phyloP scores from a whole-genome alignment of 371 early-diverging fungal genomes.

The Mortierella polycephala region DNA sequence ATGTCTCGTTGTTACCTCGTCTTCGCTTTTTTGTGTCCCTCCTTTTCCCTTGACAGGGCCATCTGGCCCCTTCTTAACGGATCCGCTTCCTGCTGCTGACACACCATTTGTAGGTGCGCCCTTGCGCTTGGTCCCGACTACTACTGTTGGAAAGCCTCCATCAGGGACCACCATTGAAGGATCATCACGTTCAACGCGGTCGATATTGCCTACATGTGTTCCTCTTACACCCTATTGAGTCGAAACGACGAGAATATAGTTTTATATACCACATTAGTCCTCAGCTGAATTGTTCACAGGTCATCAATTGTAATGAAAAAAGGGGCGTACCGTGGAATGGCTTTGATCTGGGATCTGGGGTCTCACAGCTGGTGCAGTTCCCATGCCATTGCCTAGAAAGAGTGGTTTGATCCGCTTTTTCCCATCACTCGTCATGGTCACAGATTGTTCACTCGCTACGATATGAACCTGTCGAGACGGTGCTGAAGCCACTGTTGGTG shows the following conservation, averaged over 20 bases:
- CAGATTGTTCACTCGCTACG: slow-evolving; percentile 63
- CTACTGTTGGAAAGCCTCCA: slow-evolving; percentile 55
- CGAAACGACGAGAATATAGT: no score
- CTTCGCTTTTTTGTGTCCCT: slow-evolving; percentile 45
- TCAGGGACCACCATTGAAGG: slow-evolving; percentile 49
- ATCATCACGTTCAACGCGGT: slow-evolving; percentile 36
- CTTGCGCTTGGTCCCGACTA: slow-evolving; percentile 65
- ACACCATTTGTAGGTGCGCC: slow-evolving; percentile 35
- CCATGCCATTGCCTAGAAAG: slow-evolving; percentile 60
- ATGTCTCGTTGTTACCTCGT: slow-evolving; percentile 48
- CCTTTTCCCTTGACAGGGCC: slow-evolving; percentile 16
- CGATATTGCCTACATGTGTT: not conserved
- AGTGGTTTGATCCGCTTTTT: slow-evolving; percentile 84
- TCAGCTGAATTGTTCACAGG: no score
- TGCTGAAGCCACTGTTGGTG: slow-evolving; percentile 3
- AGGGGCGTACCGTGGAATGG: slow-evolving; percentile 15
- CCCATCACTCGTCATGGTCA: slow-evolving; percentile 80
- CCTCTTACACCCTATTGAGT: no score
- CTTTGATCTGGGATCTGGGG: slow-evolving; percentile 3
- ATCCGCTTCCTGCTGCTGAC: slow-evolving; percentile 6
- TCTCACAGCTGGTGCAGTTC: slow-evolving; percentile 12
- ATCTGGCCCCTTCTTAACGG: slow-evolving; percentile 24
- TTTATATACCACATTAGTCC: no score
- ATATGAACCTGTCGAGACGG: slow-evolving; percentile 33
- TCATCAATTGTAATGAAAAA: no score